Evolutionary conservation across 2,329 filamentous ascomycete genomes (phyloP).

Genomic region (Emergomyces orientalis): DNA sequence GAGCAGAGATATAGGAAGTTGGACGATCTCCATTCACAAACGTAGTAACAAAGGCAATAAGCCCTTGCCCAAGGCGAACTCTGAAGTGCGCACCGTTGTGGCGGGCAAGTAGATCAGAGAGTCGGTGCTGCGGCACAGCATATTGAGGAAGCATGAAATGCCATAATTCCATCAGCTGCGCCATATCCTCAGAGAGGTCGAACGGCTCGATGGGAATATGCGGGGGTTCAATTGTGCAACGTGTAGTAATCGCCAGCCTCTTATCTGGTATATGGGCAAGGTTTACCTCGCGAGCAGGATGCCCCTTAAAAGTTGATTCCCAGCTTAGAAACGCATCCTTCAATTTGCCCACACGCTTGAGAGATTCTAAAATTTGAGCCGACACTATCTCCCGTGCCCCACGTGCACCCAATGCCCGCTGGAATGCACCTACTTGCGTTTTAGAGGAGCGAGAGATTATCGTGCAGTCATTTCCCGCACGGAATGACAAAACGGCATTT

Average conservation of each 20-base stretch:
- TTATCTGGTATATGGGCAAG: slow-evolving; percentile 24
- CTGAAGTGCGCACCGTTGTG: slow-evolving; percentile 13
- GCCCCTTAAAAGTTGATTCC: slow-evolving; percentile 21
- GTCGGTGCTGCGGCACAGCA: slow-evolving; percentile 7
- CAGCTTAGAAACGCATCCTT: slow-evolving; percentile 31
- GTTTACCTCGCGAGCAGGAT: slow-evolving; percentile 17
- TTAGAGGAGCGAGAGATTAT: slow-evolving; percentile 40
- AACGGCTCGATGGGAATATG: slow-evolving; percentile 12
- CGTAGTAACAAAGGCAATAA: slow-evolving; percentile 14
- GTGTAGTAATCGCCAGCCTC: slow-evolving; percentile 34
- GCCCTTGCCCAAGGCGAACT: not conserved
- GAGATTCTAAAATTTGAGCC: slow-evolving; percentile 27
- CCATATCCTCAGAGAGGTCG: slow-evolving; percentile 8
- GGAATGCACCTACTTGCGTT: slow-evolving; percentile 34
- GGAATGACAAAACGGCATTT: slow-evolving; percentile 34
- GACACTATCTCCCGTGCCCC: slow-evolving; percentile 27
- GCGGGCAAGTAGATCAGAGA: slow-evolving; percentile 11
- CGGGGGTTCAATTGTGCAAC: slow-evolving; percentile 27
- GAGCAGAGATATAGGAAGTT: slow-evolving; percentile 13
- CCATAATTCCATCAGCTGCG: slow-evolving; percentile 11
- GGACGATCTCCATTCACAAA: slow-evolving; percentile 14
- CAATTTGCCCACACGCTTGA: slow-evolving; percentile 27
- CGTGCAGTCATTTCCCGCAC: slow-evolving; percentile 37
- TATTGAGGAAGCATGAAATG: slow-evolving; percentile 13
- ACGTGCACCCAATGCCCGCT: slow-evolving; percentile 31